Base-by-base conservation (phyloP, 768 basidiomycete genomes). In the Suillus cothurnatus region DNA sequence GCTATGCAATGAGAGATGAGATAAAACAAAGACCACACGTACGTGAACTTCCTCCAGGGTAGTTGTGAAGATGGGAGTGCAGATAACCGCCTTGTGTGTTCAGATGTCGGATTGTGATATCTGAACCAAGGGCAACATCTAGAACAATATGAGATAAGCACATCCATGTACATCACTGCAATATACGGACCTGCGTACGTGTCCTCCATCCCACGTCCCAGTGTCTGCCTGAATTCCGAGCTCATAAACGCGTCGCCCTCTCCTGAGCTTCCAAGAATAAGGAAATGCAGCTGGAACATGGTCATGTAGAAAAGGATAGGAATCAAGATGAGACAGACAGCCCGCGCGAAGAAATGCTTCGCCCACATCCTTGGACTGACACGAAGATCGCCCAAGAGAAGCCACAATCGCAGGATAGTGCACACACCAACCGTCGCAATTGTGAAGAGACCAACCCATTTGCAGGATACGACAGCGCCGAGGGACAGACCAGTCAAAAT, bases 241-340 rank as follows among this genome's bases (percentile, higher is more conserved):
- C 93, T 97, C 97, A 99, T 99, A 78, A 99, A 99, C 1, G 96
- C 95, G 74, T 99, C 97, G 0, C 97, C 97, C 61, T 99, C 97
- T 38, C 97, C 97, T 2, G 93, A 92, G 76, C 91, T 92, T 72
- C 88, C 86, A 34, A 99, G 81, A 69, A 99, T 85, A 73, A 89
- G 72, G 79, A 99, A 98, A 76, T 99, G 97, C 61, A 99, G 88
- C 77, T 91, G 85, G 81, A 99, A 99, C 93, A 97, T 97, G 73
- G 81, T 75, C 93, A 99, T 95, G 81, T 99, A 99, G 76, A 99
- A 96, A 43, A 90, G 47, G 38, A 90, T 73, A 4, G 97, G 97
- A 4, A 99, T 74, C 38, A 81, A 82, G 71, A 99, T 98, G 63
- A 99, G 83, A 77, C 97, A 97, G 19, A 97, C 69, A 0, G 94